Evolutionary conservation across 805 yeast genomes (phyloP), one percentile per base, ranked within the genome.

Genomic region (Lachancea fermentati): DNA sequence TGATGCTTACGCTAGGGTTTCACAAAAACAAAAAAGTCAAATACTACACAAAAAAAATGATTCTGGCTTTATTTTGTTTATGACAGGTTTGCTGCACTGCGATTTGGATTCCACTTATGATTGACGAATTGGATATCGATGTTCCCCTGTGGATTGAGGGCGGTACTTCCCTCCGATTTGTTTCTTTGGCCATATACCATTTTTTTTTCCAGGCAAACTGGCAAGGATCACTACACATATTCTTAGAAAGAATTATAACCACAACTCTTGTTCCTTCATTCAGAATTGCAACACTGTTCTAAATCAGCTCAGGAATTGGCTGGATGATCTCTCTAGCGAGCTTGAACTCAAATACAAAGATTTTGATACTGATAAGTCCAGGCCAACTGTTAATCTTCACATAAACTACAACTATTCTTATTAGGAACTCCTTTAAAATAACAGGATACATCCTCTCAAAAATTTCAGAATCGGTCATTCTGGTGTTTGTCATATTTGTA

Each of bases 401-500:
- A 48, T 48, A 37, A 50, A 50, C 24, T 48, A 50, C 42, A 50
- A 50, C 30, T 50, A 50, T 36, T 47, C 96, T 73, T 15, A 88
- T 69, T 0, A 84, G 69, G 52, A 82, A 89, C 55, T 84, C 81
- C 43, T 73, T 77, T 24, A 88, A 62, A 7, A 88, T 63, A 5
- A 85, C 89, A 0, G 97, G 96, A 55, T 88, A 88, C 38, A 96
- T 68, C 58, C 83, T 80, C 60, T 88, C 96, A 55, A 88, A 81
- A 9, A 88, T 73, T 62, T 88, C 97, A 4, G 88, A 81, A 58
- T 88, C 97, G 0, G 97, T 88, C 63, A 88, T 85, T 55, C 95
- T 72, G 2, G 97, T 88, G 63, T 88, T 88, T 19, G 96, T 89
- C 81, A 91, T 88, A 59, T 88, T 93, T 4, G 94, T 85, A 54